phyloP scores from a whole-genome alignment of 306 rosid genomes.

The Oxytropis ochrocephala region DNA sequence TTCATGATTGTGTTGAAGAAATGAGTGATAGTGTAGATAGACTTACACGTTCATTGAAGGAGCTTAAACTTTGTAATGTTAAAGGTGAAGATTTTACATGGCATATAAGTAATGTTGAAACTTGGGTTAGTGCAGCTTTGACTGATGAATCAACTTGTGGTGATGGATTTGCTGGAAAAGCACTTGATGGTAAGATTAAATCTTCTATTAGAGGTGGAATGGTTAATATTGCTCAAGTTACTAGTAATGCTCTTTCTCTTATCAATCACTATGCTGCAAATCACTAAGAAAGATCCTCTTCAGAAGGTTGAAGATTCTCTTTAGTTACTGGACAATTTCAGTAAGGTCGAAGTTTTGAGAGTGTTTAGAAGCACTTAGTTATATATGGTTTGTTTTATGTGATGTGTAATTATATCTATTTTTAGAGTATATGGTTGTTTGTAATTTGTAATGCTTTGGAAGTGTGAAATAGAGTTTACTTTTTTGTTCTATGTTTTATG shows the following conservation, averaged over 20 bases:
- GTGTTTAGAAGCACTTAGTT: not conserved
- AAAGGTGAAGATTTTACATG: constrained; percentile 30
- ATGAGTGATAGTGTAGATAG: constrained; percentile 33
- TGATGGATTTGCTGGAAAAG: constrained; percentile 38
- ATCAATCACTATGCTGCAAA: constrained; percentile 35
- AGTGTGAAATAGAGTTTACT: too few relatives aligned
- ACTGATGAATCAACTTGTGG: constrained; percentile 35
- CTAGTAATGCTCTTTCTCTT: constrained; percentile 40
- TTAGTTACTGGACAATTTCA: too few relatives aligned
- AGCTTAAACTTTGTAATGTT: constrained; percentile 26
- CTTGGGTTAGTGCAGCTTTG: constrained; percentile 39
- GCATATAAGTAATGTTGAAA: constrained; percentile 49
- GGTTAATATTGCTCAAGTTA: constrained; percentile 40
- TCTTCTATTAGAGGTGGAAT: constrained; percentile 19
- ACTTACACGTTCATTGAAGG: constrained; percentile 23
- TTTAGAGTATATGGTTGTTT: not conserved
- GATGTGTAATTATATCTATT: not conserved
- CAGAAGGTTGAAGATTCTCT: not conserved
- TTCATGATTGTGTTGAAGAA: constrained; percentile 30
- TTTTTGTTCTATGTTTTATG: too few relatives aligned
- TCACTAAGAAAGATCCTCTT: not conserved
- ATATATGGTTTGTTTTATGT: not conserved
- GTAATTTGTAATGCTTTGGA: constrained; percentile 1
- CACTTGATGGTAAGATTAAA: constrained; percentile 22
- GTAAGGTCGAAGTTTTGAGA: not conserved